These are phyloP conservation scores for Myochromella boudieri DNA, from an alignment of 768 basidiomycete species.

Conservation along the genomic window DNA sequence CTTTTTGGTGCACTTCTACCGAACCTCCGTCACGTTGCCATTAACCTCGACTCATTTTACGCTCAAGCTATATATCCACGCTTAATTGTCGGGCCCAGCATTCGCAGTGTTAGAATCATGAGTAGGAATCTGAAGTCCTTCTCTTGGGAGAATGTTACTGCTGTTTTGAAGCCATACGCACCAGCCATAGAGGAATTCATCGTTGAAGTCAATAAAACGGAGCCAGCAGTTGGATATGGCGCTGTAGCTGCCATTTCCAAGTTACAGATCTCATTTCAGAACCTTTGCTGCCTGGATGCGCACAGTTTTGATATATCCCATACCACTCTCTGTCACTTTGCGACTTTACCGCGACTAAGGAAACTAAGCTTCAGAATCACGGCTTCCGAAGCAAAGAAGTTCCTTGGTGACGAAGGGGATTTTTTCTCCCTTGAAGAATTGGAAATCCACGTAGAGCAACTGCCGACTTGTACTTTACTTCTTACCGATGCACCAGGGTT, in stretches of 20 bases:
- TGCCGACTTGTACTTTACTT: too few species aligned
- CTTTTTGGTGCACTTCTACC: conserved; percentile 2
- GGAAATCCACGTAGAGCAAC: too few species aligned
- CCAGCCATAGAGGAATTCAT: not conserved
- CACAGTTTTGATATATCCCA: not conserved
- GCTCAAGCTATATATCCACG: conserved; percentile 3
- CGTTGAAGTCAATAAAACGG: not conserved
- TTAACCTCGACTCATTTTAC: not conserved
- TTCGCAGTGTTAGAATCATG: conserved; percentile 1
- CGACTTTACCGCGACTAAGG: too few species aligned
- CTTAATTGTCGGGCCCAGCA: not conserved
- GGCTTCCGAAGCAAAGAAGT: too few species aligned
- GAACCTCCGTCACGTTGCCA: conserved; percentile 1
- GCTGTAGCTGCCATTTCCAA: not conserved
- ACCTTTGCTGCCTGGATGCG: not conserved
- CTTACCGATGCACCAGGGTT: too few species aligned
- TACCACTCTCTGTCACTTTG: not conserved
- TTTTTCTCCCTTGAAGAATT: too few species aligned
- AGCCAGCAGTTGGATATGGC: not conserved
- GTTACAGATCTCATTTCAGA: not conserved
- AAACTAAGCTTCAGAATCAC: too few species aligned
- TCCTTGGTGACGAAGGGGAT: too few species aligned
- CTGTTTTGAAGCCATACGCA: not conserved
- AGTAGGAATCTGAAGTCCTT: too few species aligned
- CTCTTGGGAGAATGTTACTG: conserved; percentile 1